A percentile compares a stretch with the other conserved stretches of the same genome.
Conservation (phyloP, 306 rosid species). For the Vicia sativa region DNA sequence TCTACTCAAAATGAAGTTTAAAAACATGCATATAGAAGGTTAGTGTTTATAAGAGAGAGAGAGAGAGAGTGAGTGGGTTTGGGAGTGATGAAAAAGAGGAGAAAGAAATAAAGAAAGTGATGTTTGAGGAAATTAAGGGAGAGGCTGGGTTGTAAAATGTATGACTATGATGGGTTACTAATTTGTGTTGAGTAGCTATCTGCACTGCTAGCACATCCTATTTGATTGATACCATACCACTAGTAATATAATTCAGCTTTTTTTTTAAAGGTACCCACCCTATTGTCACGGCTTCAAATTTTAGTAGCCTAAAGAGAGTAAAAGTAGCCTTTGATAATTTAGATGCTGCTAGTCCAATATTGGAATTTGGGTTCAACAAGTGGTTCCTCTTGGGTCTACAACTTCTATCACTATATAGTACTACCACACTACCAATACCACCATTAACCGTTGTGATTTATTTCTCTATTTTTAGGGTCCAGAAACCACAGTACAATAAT, state of each 20-base stretch:
- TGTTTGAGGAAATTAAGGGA: constrained; percentile 28
- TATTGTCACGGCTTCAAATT: constrained; percentile 33
- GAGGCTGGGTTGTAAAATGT: constrained; percentile 32
- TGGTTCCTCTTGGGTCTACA: constrained; percentile 18
- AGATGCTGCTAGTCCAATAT: constrained; percentile 29
- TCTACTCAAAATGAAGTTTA: not conserved
- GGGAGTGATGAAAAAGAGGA: constrained; percentile 36
- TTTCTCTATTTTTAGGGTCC: constrained; percentile 22
- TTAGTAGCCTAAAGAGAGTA: constrained; percentile 27
- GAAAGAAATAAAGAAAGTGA: constrained; percentile 18
- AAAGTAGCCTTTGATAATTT: constrained; percentile 16
- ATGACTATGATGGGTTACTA: constrained; percentile 39
- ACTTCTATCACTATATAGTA: constrained; percentile 4
- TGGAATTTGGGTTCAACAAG: constrained; percentile 38
- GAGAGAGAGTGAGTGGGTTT: constrained; percentile 11
- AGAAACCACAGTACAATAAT: constrained; percentile 1
- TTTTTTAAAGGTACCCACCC: constrained; percentile 27
- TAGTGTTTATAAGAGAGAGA: not conserved
- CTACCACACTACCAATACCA: not conserved
- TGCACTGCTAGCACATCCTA: constrained; percentile 21
- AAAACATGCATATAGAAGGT: not conserved
- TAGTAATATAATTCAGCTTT: not conserved
- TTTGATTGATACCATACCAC: constrained; percentile 31
- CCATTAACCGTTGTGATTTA: constrained; percentile 31
- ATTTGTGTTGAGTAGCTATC: constrained; percentile 35